Base-by-base conservation (phyloP, 139 green algal species). In the Yamagishiella unicocca region DNA sequence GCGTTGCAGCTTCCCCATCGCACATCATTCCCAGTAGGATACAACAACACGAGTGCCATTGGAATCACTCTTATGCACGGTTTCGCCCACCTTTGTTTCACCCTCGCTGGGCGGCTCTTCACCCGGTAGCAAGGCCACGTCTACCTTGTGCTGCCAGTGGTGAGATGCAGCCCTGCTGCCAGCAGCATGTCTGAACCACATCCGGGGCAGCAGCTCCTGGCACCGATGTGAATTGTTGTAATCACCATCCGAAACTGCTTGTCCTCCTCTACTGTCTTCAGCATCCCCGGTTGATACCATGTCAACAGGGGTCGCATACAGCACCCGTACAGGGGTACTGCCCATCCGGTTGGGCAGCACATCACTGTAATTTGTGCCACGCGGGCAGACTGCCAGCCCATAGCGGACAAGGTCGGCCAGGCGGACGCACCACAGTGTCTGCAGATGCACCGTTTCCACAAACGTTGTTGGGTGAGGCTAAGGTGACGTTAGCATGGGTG, bases 261-360 rank as follows among this genome's bases (percentile, higher is more conserved):
- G 10, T 37, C 22, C 14, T 22, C 21, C 58, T n/a, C 19, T 22
- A 6, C 58, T 67, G 19, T 67, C 58, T 22, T 27, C 58, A 17
- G 58, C 6, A 17, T n/a, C 6, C 58, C 19, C 19, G 6, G 58
- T 67, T n/a, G n/a, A n/a, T n/a, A n/a, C n/a, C n/a, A n/a, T n/a
- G n/a, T n/a, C n/a, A n/a, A n/a, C n/a, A n/a, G n/a, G n/a, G n/a
- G n/a, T n/a, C n/a, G n/a, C n/a, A 31, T 72, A 72, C 40, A 77
- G 40, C 12, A 78, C 4, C 25, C 70, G 70, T 40, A 58, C 25
- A 25, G 70, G 42, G 1, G 70, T 78, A 25, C 70, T 40, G 25
- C 70, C 70, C 33, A 40, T 21, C 25, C 70, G 70, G 70, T 78
- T 78, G 70, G 70, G 70, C 70, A 58, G 24, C 42, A 58, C 70